Percentiles rank a stretch among this genome's conserved stretches.
These are phyloP conservation scores for Leishmania mexicana DNA, from an alignment of 208 protist genomes.

Conservation along the genomic window DNA sequence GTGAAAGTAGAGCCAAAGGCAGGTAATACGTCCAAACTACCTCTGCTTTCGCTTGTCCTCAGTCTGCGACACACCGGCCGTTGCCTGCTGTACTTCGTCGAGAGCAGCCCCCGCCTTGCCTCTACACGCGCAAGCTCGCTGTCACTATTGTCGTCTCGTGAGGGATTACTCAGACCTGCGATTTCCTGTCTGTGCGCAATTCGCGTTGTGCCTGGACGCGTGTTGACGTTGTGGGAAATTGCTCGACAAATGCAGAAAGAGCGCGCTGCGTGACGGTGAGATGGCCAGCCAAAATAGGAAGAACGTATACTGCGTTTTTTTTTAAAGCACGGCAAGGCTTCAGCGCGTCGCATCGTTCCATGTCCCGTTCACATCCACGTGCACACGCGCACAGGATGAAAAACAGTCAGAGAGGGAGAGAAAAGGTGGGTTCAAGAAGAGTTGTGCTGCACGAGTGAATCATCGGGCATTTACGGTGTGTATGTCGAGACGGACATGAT, in stretches of 20 bases:
- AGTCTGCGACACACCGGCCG: not conserved
- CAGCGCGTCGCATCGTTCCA: not conserved
- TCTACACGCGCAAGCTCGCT: no score
- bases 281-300: not conserved
- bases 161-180: no score
- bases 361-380: not conserved
- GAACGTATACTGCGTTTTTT: no score
- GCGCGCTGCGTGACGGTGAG: not conserved
- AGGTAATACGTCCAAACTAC: not conserved
- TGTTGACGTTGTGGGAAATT: not conserved
- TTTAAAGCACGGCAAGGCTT: not conserved
- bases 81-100: not conserved
- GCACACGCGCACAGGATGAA: not conserved
- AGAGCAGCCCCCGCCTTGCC: not conserved
- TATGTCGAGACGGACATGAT: not conserved
- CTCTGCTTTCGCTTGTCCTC: not conserved
- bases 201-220: not conserved
- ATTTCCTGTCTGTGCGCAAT: not conserved
- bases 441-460: not conserved
- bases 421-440: not conserved
- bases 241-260: not conserved
- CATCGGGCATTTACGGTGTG: not conserved
- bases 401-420: not conserved
- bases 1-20: not conserved
- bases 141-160: not conserved